Conservation (phyloP, 2,329 filamentous ascomycete genomes). For the Stachybotrys chartarum region DNA sequence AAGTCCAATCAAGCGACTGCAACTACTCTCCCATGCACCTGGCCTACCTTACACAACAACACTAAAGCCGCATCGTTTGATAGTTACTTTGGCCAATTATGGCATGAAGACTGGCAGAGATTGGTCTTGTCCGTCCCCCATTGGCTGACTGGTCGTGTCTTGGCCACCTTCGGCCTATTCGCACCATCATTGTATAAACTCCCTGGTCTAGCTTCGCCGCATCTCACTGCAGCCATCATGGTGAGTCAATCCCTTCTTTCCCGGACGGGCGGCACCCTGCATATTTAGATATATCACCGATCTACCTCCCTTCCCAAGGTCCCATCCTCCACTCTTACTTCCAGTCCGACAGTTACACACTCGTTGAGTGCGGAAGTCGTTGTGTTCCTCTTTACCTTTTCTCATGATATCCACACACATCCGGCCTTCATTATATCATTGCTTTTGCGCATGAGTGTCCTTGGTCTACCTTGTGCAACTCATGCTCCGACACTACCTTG, state of each 20-base stretch:
- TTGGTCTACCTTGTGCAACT: neutral
- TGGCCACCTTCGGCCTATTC: neutral
- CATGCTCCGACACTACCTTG: neutral
- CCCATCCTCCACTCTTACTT: neutral
- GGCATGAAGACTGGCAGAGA: neutral
- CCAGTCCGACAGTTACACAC: neutral
- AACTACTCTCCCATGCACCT: neutral
- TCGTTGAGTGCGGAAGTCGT: neutral
- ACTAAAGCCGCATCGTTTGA: neutral
- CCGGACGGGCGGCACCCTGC: slow-evolving; percentile 32
- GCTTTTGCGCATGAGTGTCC: neutral
- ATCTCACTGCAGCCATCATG: slow-evolving; percentile 36
- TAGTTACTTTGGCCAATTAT: neutral
- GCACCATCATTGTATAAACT: neutral
- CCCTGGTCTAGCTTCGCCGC: slow-evolving; percentile 6
- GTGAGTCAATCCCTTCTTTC: slow-evolving; percentile 35
- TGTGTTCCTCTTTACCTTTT: neutral
- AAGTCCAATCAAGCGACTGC: too few species aligned
- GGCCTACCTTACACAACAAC: neutral
- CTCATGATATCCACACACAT: neutral
- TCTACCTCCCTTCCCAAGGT: slow-evolving; percentile 14
- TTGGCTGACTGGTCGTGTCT: slow-evolving; percentile 7
- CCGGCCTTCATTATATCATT: neutral
- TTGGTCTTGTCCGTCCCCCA: neutral
- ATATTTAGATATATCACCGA: slow-evolving; percentile 34